A percentile compares a stretch with the other conserved stretches of the same genome.
These are phyloP conservation scores for Magnaporthiopsis rhizophila DNA, from an alignment of 2,329 filamentous ascomycete species.

Conservation along the genomic window DNA sequence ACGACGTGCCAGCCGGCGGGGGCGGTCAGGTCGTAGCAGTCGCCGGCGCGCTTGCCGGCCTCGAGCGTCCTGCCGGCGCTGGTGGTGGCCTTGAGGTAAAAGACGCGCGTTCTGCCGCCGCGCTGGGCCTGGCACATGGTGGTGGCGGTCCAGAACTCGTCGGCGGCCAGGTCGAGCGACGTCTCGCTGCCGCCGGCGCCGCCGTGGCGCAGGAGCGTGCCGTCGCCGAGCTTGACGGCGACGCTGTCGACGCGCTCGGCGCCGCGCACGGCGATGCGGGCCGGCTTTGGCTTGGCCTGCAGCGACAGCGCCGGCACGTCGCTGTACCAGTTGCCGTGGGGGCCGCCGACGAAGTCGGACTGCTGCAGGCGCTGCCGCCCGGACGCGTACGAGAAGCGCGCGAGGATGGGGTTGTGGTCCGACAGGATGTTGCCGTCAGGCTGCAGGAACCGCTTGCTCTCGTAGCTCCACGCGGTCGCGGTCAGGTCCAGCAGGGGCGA, in stretches of 20 bases:
- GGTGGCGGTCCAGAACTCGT: conserved; percentile 41
- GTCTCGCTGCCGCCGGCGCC: conserved; percentile 39
- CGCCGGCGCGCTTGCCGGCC: conserved; percentile 35
- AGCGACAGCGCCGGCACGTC: conserved; percentile 35
- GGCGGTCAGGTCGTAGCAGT: conserved; percentile 39
- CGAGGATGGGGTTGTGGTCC: conserved; percentile 58
- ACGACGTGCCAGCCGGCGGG: conserved; percentile 42
- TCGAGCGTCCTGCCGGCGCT: conserved; percentile 36
- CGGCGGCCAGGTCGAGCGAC: conserved; percentile 33
- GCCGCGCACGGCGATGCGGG: conserved; percentile 37
- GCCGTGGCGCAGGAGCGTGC: conserved; percentile 42
- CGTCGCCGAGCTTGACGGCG: conserved; percentile 37
- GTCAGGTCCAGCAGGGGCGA: conserved; percentile 35
- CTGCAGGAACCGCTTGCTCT: conserved; percentile 47
- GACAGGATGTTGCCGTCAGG: conserved; percentile 47
- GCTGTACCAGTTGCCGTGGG: conserved; percentile 46
- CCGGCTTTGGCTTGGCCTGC: conserved; percentile 24
- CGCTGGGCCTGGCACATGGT: conserved; percentile 42
- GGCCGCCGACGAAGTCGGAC: conserved; percentile 38
- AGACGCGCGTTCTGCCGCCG: conserved; percentile 38
- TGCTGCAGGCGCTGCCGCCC: conserved; percentile 29
- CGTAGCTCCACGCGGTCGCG: conserved; percentile 47
- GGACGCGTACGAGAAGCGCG: conserved; percentile 40
- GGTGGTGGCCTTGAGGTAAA: conserved; percentile 47
- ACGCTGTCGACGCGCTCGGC: conserved; percentile 42